These are phyloP conservation scores for Diplodia seriata DNA, from an alignment of 2,329 filamentous ascomycete genomes.

Conservation along the genomic window DNA sequence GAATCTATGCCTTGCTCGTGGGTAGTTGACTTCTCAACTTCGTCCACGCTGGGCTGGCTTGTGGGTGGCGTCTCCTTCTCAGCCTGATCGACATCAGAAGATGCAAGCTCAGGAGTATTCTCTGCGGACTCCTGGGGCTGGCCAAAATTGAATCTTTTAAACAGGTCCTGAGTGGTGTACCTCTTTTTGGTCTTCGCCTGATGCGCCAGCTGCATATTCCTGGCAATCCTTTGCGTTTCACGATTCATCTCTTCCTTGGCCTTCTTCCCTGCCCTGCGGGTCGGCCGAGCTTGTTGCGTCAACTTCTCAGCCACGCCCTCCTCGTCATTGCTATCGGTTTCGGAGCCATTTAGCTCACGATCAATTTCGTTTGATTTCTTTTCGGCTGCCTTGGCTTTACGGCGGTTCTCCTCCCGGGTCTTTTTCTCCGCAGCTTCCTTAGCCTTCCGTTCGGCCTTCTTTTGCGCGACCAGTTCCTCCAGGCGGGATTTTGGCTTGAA, in stretches of 20 bases:
- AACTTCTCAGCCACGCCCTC: slow-evolving; percentile 59
- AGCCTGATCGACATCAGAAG: slow-evolving; percentile 67
- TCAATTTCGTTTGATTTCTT: slow-evolving; percentile 38
- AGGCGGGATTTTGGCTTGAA: slow-evolving; percentile 65
- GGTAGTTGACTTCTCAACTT: neutral
- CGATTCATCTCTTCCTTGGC: slow-evolving; percentile 88
- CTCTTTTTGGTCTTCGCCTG: slow-evolving; percentile 88
- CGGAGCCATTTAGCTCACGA: slow-evolving; percentile 53
- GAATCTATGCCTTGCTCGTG: neutral
- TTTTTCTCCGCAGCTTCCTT: slow-evolving; percentile 64
- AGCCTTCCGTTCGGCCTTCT: slow-evolving; percentile 72
- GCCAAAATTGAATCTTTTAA: slow-evolving; percentile 82
- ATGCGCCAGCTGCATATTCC: slow-evolving; percentile 90
- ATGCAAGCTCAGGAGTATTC: slow-evolving; percentile 50
- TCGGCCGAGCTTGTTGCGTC: slow-evolving; percentile 72
- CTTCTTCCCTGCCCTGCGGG: slow-evolving; percentile 90
- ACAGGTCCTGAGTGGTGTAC: slow-evolving; percentile 80
- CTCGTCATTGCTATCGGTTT: slow-evolving; percentile 57
- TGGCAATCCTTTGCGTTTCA: slow-evolving; percentile 88
- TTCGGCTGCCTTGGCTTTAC: slow-evolving; percentile 32
- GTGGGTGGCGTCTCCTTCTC: slow-evolving; percentile 52
- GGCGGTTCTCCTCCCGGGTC: slow-evolving; percentile 49
- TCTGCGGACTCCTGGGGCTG: slow-evolving; percentile 39
- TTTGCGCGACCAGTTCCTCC: slow-evolving; percentile 74
- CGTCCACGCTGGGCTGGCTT: slow-evolving; percentile 48